Percentiles rank a stretch among this genome's conserved stretches.
These are phyloP conservation scores for Dalechampia spathulata DNA, from an alignment of 441 rosid species.

Conservation along the genomic window DNA sequence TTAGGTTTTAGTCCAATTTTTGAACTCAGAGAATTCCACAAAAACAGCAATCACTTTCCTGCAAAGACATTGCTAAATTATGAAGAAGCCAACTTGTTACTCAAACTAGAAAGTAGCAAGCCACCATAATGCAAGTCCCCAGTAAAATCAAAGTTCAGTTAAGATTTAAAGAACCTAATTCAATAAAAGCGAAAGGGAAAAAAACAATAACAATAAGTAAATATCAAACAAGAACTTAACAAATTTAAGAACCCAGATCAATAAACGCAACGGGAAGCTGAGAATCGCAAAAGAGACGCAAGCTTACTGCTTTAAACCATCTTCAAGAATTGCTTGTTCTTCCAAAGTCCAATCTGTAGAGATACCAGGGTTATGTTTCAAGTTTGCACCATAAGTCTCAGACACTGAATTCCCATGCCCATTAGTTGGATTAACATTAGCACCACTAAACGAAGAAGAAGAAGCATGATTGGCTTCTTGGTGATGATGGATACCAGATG, in stretches of 20 bases:
- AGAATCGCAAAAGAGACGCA: not conserved
- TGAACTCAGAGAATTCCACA: not conserved
- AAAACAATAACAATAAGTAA: not conserved
- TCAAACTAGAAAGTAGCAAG: not conserved
- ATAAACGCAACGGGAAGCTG: not conserved
- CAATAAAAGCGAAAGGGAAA: conserved; percentile 3
- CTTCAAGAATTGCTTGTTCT: conserved; percentile 53
- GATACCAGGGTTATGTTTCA: conserved; percentile 56
- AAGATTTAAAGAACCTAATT: not conserved
- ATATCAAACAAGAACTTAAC: not conserved
- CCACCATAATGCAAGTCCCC: not conserved
- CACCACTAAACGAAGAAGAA: conserved; percentile 31
- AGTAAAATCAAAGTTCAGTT: not conserved
- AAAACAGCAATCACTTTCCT: not conserved
- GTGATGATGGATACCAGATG: conserved; percentile 39
- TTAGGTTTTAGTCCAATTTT: not conserved
- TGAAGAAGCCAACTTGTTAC: not conserved
- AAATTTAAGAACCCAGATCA: conserved; percentile 4
- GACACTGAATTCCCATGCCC: conserved; percentile 26
- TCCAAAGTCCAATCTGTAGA: conserved; percentile 48
- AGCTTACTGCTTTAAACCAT: conserved; percentile 42
- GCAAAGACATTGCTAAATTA: not conserved
- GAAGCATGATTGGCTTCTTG: conserved; percentile 34
- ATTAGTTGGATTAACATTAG: conserved; percentile 13
- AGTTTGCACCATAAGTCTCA: conserved; percentile 21